Conservation (phyloP, 495 filamentous ascomycete genomes). For the Xylaria cubensis region DNA sequence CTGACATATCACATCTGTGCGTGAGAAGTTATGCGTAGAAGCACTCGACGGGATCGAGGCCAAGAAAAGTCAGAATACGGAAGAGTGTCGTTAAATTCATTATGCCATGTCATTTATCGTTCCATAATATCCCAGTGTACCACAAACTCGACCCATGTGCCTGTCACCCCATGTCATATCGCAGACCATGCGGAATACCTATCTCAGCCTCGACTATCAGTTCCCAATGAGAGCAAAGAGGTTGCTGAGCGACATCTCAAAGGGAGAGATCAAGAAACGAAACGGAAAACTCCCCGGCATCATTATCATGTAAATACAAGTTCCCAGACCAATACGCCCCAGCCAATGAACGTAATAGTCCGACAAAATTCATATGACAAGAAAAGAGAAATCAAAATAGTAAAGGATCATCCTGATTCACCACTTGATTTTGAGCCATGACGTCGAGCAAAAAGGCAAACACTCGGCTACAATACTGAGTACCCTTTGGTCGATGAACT, state of each 20-base stretch:
- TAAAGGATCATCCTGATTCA: conserved; percentile 3
- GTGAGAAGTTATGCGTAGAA: neutral
- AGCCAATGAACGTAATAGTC: conserved; percentile 23
- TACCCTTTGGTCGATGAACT: neutral
- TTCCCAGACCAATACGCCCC: conserved; percentile 25
- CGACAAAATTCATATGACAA: conserved; percentile 13
- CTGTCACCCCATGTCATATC: conserved; percentile 20
- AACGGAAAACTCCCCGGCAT: conserved; percentile 30
- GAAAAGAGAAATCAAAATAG: conserved; percentile 4
- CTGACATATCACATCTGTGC: neutral
- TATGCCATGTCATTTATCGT: conserved; percentile 30
- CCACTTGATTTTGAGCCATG: neutral
- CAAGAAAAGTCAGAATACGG: conserved; percentile 8
- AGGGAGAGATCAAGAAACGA: conserved; percentile 23
- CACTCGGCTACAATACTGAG: neutral
- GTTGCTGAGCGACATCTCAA: conserved; percentile 11
- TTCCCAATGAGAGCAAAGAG: conserved; percentile 15
- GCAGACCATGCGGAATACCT: conserved; percentile 11
- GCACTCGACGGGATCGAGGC: neutral
- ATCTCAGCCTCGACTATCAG: conserved; percentile 22
- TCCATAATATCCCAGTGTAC: conserved; percentile 25
- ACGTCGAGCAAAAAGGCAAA: neutral
- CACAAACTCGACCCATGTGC: conserved; percentile 24
- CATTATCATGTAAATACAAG: conserved; percentile 27
- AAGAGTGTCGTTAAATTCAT: conserved; percentile 30